Base-by-base conservation (phyloP, 1,284 basidiomycete genomes). In the Trametes polyzona region DNA sequence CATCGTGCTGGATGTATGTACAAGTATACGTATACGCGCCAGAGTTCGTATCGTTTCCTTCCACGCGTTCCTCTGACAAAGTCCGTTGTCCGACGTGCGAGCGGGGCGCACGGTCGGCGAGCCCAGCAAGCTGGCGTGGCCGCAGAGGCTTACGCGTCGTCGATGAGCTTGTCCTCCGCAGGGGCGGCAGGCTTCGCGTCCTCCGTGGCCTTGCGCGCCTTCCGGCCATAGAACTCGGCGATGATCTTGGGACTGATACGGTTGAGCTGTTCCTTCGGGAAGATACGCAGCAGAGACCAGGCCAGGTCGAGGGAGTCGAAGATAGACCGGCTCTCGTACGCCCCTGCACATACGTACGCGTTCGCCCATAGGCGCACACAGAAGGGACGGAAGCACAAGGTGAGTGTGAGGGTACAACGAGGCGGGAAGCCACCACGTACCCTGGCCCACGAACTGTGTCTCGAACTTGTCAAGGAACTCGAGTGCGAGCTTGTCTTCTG, bases 231-330 rank as follows among this genome's bases (percentile, higher is more conserved):
- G 73, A 87, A 95, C 77, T 95, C 91, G 57, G 83, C 82, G 68
- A 95, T 89, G 70, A 95, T 93, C 83, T 92, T 93, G 67, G 93
- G 93, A 69, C 86, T 93, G 79, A 96, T 94, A 67, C 96, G 90
- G 80, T 98, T 98, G 63, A 99, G 84, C 76, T 95, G 93, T 77
- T 98, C 96, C 78, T 97, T 96, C 67, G 97, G 97, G 92, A 99
- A 98, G 76, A 97, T 97, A 66, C 97, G 90, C 66, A 99, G 83
- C 57, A 99, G 78, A 30, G 91, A 91, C 97, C 97, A 99, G 19
- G 95, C 97, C 53, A 99, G 83, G 76, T 99, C 97, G 55, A 99
- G 84, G 54, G 94, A 96, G 68, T 99, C 96, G 73, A 98, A 98
- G 78, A 99, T 93, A 51, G 94, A 94, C 58, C 97, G 88, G 47